These are phyloP conservation scores for Sugiyamaella marilandica DNA, from an alignment of 805 yeast genomes.

Conservation along the genomic window DNA sequence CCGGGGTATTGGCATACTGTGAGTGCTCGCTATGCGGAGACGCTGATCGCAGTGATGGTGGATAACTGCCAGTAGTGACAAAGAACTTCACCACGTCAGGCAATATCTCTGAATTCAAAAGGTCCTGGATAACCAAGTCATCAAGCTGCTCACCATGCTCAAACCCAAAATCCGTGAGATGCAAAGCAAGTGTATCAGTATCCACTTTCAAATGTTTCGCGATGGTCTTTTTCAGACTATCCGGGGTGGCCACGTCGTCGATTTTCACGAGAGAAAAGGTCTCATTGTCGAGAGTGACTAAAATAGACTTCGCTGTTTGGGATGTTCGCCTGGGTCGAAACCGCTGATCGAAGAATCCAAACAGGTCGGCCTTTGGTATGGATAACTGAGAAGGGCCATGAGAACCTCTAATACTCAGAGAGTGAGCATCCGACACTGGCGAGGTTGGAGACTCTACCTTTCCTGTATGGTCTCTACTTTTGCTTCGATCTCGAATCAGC, in stretches of 20 bases:
- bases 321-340: conserved; percentile 36
- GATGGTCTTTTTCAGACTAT: conserved; percentile 39
- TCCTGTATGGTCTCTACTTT: conserved; percentile 18
- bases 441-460: conserved; percentile 18
- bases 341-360: conserved; percentile 24
- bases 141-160: conserved; percentile 33
- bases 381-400: background rate
- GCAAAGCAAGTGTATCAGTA: conserved; percentile 33
- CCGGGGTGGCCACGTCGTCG: conserved; percentile 26
- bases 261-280: conserved; percentile 49
- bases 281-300: conserved; percentile 62
- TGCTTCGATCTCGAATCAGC: conserved; percentile 15
- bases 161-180: conserved; percentile 65
- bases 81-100: conserved; percentile 18
- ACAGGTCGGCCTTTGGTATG: background rate
- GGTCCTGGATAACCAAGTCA: conserved; percentile 14
- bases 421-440: conserved; percentile 7
- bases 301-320: conserved; percentile 33
- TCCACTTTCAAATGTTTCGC: conserved; percentile 35
- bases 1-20: conserved; percentile 63
- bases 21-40: conserved; percentile 4
- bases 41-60: conserved; percentile 4
- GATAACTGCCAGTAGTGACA: conserved; percentile 13
- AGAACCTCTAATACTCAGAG: background rate
- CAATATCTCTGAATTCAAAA: conserved; percentile 7